Conservation (phyloP, 768 basidiomycete genomes). For the Tylopilus plumbeoviolaceoides region DNA sequence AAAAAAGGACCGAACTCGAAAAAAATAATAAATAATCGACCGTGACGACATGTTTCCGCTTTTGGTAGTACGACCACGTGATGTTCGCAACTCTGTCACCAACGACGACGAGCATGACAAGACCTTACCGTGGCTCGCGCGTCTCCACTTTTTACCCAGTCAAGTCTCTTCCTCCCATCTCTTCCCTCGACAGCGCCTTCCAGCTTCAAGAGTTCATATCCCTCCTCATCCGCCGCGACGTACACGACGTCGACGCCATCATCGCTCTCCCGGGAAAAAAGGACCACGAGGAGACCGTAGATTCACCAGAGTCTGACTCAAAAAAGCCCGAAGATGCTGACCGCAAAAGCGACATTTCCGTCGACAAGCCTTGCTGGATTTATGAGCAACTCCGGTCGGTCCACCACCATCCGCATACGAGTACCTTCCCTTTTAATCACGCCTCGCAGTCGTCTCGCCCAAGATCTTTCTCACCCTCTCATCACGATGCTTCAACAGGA, state of each 20-base stretch:
- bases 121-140: constrained; percentile 72
- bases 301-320: constrained; percentile 28
- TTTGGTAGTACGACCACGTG: constrained; percentile 16
- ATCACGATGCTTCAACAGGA: constrained; percentile 83
- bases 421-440: constrained; percentile 1
- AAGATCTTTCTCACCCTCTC: constrained; percentile 81
- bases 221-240: constrained; percentile 76
- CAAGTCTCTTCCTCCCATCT: constrained; percentile 62
- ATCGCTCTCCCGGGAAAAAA: constrained; percentile 67
- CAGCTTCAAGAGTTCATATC: constrained; percentile 95
- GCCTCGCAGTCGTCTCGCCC: constrained; percentile 67
- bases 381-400: constrained; percentile 61
- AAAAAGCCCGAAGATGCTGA: constrained; percentile 29
- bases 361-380: constrained; percentile 84
- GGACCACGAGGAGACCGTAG: constrained; percentile 23
- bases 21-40: not conserved
- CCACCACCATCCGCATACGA: not conserved
- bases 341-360: constrained; percentile 47
- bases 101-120: constrained; percentile 2
- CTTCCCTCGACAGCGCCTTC: constrained; percentile 85
- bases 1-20: not conserved
- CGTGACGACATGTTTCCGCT: constrained; percentile 2
- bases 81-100: not conserved
- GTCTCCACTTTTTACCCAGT: constrained; percentile 79
- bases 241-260: constrained; percentile 83